Conservation (phyloP, 2,329 filamentous ascomycete genomes). For the Keithomyces neogunnii region DNA sequence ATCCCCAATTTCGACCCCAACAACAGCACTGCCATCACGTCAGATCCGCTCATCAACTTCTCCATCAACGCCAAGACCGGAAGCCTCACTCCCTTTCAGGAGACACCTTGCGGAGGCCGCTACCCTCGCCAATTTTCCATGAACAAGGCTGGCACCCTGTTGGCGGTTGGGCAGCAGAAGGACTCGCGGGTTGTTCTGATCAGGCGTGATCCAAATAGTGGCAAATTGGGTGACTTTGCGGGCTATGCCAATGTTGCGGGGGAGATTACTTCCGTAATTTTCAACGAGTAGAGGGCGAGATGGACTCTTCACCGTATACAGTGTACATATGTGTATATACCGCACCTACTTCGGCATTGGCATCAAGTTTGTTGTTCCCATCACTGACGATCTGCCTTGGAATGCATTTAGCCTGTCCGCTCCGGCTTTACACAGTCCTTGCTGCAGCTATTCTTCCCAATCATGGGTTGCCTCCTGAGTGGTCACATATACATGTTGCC, state of each 20-base stretch:
- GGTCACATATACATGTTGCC: no score
- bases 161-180: slow-evolving; percentile 58
- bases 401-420: no score
- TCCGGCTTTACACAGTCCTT: no score
- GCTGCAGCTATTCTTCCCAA: no score
- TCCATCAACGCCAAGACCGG: slow-evolving; percentile 46
- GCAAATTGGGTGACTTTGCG: slow-evolving; percentile 41
- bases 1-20: slow-evolving; percentile 35
- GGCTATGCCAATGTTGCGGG: slow-evolving; percentile 34
- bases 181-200: slow-evolving; percentile 54
- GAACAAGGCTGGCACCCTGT: slow-evolving; percentile 52
- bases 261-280: slow-evolving; percentile 37
- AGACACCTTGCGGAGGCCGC: slow-evolving; percentile 54
- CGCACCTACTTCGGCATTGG: background rate
- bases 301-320: no score
- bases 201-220: slow-evolving; percentile 48
- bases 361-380: no score
- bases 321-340: background rate
- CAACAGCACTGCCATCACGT: slow-evolving; percentile 37
- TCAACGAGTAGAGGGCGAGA: slow-evolving; percentile 27
- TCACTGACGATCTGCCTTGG: no score
- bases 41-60: slow-evolving; percentile 59
- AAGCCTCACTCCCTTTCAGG: slow-evolving; percentile 43
- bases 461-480: no score
- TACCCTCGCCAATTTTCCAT: slow-evolving; percentile 61